phyloP scores from a whole-genome alignment of 495 filamentous ascomycete genomes.

The Trichocladium antarcticum region DNA sequence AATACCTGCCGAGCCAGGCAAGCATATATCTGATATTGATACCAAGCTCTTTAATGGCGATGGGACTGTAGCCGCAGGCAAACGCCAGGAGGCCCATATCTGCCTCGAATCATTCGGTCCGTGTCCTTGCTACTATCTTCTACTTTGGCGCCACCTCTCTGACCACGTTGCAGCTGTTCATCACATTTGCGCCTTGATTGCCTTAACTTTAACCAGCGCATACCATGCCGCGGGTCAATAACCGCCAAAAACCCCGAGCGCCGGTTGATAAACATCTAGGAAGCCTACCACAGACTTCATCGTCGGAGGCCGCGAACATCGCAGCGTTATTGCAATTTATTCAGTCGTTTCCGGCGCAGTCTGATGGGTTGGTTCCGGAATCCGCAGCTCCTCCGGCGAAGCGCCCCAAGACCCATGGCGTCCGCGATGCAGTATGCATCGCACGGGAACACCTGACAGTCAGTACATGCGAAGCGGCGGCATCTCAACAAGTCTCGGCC shows the following conservation, averaged over 20 bases:
- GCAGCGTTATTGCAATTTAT: conserved; percentile 14
- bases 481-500: background rate
- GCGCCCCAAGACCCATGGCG: conserved; percentile 9
- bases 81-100: no score
- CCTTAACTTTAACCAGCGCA: background rate
- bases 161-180: background rate
- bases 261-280: background rate
- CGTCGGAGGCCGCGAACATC: conserved; percentile 2
- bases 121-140: background rate
- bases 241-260: background rate
- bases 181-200: background rate
- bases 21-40: no score
- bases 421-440: conserved; percentile 15
- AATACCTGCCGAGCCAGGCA: no score
- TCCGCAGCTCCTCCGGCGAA: conserved; percentile 10
- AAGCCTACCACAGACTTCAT: background rate
- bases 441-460: conserved; percentile 16
- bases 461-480: background rate
- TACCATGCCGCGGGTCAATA: conserved; percentile 10
- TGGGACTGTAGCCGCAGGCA: no score
- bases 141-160: background rate
- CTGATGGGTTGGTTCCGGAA: background rate
- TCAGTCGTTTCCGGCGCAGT: conserved; percentile 1
- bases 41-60: no score
- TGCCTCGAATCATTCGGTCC: background rate